Evolutionary conservation across 257 asterid genomes (phyloP), one percentile per base, ranked within the genome.

Genomic region (Solanum sitiens): DNA sequence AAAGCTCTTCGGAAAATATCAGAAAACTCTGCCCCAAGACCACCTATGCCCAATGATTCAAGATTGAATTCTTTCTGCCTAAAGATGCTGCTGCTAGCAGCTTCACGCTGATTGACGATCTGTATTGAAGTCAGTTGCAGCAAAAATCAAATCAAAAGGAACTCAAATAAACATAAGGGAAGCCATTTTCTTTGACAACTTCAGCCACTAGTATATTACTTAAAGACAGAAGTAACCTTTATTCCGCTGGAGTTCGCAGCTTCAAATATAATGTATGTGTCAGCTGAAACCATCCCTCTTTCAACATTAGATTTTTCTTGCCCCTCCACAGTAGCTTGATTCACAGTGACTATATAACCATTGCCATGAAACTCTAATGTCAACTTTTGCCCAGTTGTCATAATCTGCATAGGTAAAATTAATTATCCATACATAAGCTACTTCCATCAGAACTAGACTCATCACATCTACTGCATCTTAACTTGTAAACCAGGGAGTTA

Each of bases 1-100:
- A 97, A 97, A 91, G 99, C 99, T 93, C 99, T 95, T 91, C 99
- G 94, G 88, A 97, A 97, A 90, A 97, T 97, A 89, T 96, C 99
- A 73, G 96, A 98, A 91, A 97, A 97, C 92, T 97, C 99, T 82
- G 93, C 99, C 92, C 99, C 90, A 92, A 97, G 92, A 87, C 99
- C 99, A 89, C 99, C 99, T 72, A 97, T 96, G 68, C 99, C 99
- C 73, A 96, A 93, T 33, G 98, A 93, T 61, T 96, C 92, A 84
- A 96, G 98, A 89, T 97, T 96, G 92, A 97, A 97, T 92, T 96
- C 99, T 91, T 94, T 97, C 89, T 95, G 98, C 89, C 91, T 91
- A 91, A 97, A 97, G 90, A 97, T 93, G 89, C 92, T 97, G 95
- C 99, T 97, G 92, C 95, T 94, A 87, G 99, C 98, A 89, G 95